Evolutionary conservation across 2,329 filamentous ascomycete genomes (phyloP), one percentile per base, ranked within the genome.

Genomic region (Penicillium verrucosum): DNA sequence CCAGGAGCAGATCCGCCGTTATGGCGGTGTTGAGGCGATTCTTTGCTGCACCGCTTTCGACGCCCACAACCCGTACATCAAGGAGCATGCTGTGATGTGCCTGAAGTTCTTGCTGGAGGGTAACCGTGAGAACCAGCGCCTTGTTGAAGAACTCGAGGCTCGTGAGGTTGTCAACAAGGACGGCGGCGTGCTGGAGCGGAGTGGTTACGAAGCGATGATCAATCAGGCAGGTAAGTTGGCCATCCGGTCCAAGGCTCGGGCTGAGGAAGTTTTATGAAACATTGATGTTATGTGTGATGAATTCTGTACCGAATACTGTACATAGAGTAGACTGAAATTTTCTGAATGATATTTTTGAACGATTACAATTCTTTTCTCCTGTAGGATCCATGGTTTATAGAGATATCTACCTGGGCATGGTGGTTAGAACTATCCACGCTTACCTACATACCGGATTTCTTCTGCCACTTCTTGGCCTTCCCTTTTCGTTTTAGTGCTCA

Each of bases 11-110:
- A 90, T 97, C 60, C 85, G 95, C 43, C 83, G 86, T 47, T 85
- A 93, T 66, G 89, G 91, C 62, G 93, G 93, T 41, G 89, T 97
- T 42, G 89, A 96, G 64, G 87, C 90, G 0, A 82, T 97, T 21
- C 83, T 97, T 16, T 92, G 92, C 68, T 96, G 92, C 74, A 97
- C 92, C 66, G 84, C 87, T 32, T 94, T 94, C 70, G 93, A 97
- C 70, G 91, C 93, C 65, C 86, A 96, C 75, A 97, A 97, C 69
- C 91, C 92, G 0, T 97, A 93, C 70, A 92, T 96, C 61, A 90
- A 93, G 67, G 93, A 97, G 73, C 89, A 92, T 62, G 90, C 91
- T 3, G 90, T 92, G 48, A 87, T 96, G 70, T 92, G 89, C 63
- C 81, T 95, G n/a, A 92, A 93, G 70, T 95, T 85, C 65, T 68